Conservation (phyloP, 1,284 basidiomycete species). For the Singerocomus inundabilis region DNA sequence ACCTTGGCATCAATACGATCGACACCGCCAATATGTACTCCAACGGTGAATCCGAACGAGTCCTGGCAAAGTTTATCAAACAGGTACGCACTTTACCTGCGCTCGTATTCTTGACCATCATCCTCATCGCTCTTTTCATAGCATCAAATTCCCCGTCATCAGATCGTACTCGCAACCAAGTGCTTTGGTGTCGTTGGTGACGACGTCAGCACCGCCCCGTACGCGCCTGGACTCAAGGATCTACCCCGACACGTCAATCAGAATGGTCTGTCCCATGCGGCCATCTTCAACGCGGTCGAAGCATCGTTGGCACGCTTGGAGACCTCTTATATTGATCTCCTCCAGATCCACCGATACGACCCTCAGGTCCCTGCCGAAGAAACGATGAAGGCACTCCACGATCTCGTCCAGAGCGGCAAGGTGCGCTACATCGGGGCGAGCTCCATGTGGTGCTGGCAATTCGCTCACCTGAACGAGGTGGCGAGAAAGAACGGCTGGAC, state of each 20-base stretch:
- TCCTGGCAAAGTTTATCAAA: slow-evolving; percentile 55
- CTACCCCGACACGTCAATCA: slow-evolving; percentile 44
- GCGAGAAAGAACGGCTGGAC: slow-evolving; percentile 39
- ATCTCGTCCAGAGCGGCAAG: slow-evolving; percentile 42
- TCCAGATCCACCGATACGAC: slow-evolving; percentile 46
- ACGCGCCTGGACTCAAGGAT: slow-evolving; percentile 14
- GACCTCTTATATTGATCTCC: slow-evolving; percentile 46
- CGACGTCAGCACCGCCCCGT: not conserved
- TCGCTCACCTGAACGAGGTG: slow-evolving; percentile 42
- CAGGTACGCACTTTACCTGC: slow-evolving; percentile 27
- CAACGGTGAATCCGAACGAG: slow-evolving; percentile 46
- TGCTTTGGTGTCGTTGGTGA: slow-evolving; percentile 25
- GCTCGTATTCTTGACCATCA: not conserved
- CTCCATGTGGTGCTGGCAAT: slow-evolving; percentile 44
- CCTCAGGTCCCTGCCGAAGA: slow-evolving; percentile 36
- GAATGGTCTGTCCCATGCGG: slow-evolving; percentile 40
- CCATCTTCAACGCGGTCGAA: slow-evolving; percentile 46
- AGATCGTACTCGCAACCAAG: slow-evolving; percentile 48
- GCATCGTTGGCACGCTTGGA: slow-evolving; percentile 42
- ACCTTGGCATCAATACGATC: slow-evolving; percentile 43
- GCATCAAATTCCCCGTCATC: slow-evolving; percentile 55
- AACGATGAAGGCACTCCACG: slow-evolving; percentile 47
- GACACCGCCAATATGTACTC: slow-evolving; percentile 61
- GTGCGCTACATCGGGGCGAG: slow-evolving; percentile 47
- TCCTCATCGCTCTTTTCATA: slow-evolving; percentile 23